A percentile compares a stretch with the other conserved stretches of the same genome.
These are phyloP conservation scores for Kewa caespitosa DNA, from an alignment of 179 eudicot species.

Conservation along the genomic window DNA sequence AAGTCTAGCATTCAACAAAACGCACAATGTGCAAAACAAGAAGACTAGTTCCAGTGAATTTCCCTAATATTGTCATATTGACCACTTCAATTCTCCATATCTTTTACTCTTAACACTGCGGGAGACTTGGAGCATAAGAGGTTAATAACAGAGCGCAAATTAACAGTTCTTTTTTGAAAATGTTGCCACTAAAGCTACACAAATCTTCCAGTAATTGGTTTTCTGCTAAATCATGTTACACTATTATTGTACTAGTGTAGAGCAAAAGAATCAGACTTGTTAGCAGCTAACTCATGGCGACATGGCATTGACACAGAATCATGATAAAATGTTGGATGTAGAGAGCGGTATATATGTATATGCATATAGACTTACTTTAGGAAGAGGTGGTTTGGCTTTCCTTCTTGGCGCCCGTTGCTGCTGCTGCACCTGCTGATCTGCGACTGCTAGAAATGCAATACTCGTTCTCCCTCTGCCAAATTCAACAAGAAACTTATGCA, in stretches of 20 bases:
- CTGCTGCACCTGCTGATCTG: slow-evolving; percentile 43
- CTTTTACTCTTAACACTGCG: neutral
- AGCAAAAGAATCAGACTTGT: neutral
- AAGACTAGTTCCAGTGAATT: neutral
- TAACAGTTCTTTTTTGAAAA: neutral
- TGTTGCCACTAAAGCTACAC: neutral
- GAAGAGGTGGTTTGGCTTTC: slow-evolving; percentile 74
- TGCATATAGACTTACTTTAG: slow-evolving; percentile 60
- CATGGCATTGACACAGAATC: neutral
- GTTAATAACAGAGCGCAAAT: neutral
- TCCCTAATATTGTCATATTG: neutral
- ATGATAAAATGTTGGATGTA: neutral
- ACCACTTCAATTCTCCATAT: neutral
- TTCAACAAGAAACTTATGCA: neutral
- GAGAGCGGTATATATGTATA: too few relatives aligned
- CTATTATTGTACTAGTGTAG: neutral
- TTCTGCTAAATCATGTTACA: neutral
- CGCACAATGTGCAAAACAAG: neutral
- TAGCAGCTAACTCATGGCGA: neutral
- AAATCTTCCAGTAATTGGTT: neutral
- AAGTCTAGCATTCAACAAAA: neutral
- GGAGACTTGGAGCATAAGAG: neutral
- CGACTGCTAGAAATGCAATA: slow-evolving; percentile 55
- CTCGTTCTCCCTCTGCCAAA: slow-evolving; percentile 84
- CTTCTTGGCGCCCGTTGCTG: slow-evolving; percentile 51